Base-by-base conservation (phyloP, 306 rosid species). In the Leucaena leucocephala region DNA sequence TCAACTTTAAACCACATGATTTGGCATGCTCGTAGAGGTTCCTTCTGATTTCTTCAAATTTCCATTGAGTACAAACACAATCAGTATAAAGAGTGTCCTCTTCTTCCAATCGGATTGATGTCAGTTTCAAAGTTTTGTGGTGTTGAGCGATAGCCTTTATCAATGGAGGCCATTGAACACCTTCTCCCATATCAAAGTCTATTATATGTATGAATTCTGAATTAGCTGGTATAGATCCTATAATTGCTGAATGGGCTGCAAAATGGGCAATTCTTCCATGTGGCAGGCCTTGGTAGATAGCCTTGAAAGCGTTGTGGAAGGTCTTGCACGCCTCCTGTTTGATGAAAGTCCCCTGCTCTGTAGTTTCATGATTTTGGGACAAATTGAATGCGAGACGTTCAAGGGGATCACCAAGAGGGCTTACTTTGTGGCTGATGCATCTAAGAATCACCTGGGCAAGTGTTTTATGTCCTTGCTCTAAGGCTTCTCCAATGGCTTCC, bases 351-450 rank as follows among this genome's bases (percentile, higher is more conserved):
- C 72, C 75, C 43, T 77, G 83, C 75, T 54, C 36, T 1, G 74
- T 67, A n/a, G 74, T n/a, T 10, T 64, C 27, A 43, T 67, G 50
- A 67, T 67, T 80, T 77, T 79, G 85, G 22, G 85, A 80, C 59
- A 92, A 68, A 70, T 82, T 78, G 55, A 82, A 92, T 11, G 78
- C 87, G 71, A 92, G 74, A 3, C 89, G 85, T 58, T 90, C 93
- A 7, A 82, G 73, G 13, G 91, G 4, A 4, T 89, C 84, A 42
- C 90, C 91, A 44, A 80, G 77, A 22, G 92, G 93, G 43, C 44
- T 81, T 12, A 74, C 91, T 78, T 87, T 87, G 40, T 86, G 88
- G 57, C 87, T 57, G 21, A 85, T 73, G 78, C 91, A 35, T 68
- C 79, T 82, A 75, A 90, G 75, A 19, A 72, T 82, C 6, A 72